These are phyloP conservation scores for Filobasidium floriforme DNA, from an alignment of 768 basidiomycete species.

Conservation along the genomic window DNA sequence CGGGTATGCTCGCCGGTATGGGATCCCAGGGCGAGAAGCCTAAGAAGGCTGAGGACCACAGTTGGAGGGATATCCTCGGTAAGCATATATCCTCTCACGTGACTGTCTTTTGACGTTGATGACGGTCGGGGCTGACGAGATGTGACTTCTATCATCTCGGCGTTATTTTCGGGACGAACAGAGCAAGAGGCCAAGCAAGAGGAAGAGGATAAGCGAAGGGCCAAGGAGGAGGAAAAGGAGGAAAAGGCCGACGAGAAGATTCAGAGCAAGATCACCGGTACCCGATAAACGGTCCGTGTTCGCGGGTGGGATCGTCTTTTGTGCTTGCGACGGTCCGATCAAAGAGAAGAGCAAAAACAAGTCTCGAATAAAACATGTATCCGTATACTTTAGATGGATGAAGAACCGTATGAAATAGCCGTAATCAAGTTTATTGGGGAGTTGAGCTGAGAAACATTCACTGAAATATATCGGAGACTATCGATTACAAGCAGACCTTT, in stretches of 20 bases:
- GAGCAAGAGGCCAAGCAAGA: neutral
- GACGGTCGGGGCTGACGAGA: neutral
- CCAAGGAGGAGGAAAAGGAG: neutral
- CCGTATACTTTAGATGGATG: no score
- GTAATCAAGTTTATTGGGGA: no score
- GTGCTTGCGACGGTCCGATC: neutral
- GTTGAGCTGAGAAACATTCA: no score
- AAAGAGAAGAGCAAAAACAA: slow-evolving; percentile 1
- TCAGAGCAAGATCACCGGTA: neutral
- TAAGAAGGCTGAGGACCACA: slow-evolving; percentile 32
- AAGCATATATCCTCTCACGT: slow-evolving; percentile 1
- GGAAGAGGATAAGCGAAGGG: neutral
- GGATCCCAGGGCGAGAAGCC: slow-evolving; percentile 24
- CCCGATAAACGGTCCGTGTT: neutral
- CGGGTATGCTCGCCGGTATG: slow-evolving; percentile 34
- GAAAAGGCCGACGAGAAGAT: neutral
- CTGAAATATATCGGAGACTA: no score
- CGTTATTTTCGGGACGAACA: neutral
- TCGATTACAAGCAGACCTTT: no score
- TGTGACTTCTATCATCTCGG: neutral
- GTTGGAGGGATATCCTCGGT: slow-evolving; percentile 42
- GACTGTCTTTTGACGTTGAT: neutral
- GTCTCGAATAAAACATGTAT: neutral
- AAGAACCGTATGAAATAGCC: no score
- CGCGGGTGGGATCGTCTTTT: neutral